A percentile compares a stretch with the other conserved stretches of the same genome.
These are phyloP conservation scores for Candida pseudoviswanathii DNA, from an alignment of 1,139 yeast species.

Conservation along the genomic window DNA sequence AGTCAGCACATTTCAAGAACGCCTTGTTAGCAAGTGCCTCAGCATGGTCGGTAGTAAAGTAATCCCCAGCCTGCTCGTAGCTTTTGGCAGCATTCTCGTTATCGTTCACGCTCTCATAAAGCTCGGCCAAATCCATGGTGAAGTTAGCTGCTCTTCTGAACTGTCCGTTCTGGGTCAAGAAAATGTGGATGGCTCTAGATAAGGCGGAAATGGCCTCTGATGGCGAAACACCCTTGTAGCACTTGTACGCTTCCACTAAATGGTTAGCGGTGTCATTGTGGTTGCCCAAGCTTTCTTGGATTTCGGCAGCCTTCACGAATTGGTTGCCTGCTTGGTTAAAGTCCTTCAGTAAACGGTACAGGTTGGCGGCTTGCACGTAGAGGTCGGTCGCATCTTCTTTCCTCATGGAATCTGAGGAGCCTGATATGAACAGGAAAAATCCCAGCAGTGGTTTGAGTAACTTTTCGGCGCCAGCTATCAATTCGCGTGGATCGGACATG, in stretches of 20 bases:
- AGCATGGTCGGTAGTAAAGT: constrained; percentile 93
- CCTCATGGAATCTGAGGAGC: constrained; percentile 65
- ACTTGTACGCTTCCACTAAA: constrained; percentile 87
- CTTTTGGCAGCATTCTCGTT: constrained; percentile 68
- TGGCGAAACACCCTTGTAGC: constrained; percentile 74
- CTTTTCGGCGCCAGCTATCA: constrained; percentile 49
- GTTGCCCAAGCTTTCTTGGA: constrained; percentile 72
- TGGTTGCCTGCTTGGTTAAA: constrained; percentile 75
- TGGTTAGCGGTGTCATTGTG: constrained; percentile 93
- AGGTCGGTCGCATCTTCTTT: constrained; percentile 92
- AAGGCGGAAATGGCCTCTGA: constrained; percentile 78
- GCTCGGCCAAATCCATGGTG: constrained; percentile 84
- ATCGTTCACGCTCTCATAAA: constrained; percentile 77
- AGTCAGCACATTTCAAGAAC: constrained; percentile 85
- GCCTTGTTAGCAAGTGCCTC: constrained; percentile 90
- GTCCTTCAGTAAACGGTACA: constrained; percentile 76
- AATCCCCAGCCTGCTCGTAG: constrained; percentile 94
- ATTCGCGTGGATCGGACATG: constrained; percentile 44
- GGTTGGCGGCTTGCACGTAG: constrained; percentile 88
- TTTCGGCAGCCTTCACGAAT: constrained; percentile 82
- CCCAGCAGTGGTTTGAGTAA: constrained; percentile 69
- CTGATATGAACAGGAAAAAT: constrained; percentile 67
- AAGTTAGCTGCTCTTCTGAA: constrained; percentile 96
- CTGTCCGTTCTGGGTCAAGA: constrained; percentile 83
- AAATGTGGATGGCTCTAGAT: constrained; percentile 75